Evolutionary conservation across 768 basidiomycete genomes (phyloP).

Genomic region (Podaxis sp.): DNA sequence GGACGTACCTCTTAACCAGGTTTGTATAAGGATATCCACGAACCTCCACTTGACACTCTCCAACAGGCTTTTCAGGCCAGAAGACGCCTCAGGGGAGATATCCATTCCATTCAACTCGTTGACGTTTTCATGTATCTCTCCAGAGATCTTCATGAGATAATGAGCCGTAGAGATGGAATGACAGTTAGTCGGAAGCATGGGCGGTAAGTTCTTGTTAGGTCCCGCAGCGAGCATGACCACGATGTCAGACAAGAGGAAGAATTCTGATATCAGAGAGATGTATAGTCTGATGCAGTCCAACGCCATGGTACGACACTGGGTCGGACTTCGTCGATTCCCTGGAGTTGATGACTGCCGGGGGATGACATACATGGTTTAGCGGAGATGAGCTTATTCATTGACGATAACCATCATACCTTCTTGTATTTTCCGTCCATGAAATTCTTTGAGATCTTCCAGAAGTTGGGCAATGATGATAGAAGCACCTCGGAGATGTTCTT

Average conservation of each 20-base stretch:
- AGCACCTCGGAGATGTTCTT: slow-evolving; percentile 88
- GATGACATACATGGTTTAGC: neutral
- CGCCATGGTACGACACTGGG: slow-evolving; percentile 85
- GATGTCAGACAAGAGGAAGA: slow-evolving; percentile 75
- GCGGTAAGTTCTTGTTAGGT: slow-evolving; percentile 40
- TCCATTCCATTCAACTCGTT: slow-evolving; percentile 81
- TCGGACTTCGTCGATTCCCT: slow-evolving; percentile 72
- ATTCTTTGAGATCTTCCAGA: slow-evolving; percentile 89
- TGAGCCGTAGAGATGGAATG: slow-evolving; percentile 82
- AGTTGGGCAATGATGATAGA: slow-evolving; percentile 82
- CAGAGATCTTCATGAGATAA: slow-evolving; percentile 76
- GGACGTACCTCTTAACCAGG: slow-evolving; percentile 80
- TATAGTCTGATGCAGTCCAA: slow-evolving; percentile 85
- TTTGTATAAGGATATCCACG: slow-evolving; percentile 71
- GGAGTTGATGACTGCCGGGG: slow-evolving; percentile 30
- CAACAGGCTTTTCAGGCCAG: slow-evolving; percentile 68
- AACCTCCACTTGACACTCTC: slow-evolving; percentile 89
- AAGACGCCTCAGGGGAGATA: slow-evolving; percentile 71
- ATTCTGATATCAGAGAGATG: slow-evolving; percentile 79
- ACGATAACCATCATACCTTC: slow-evolving; percentile 52
- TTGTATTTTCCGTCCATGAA: slow-evolving; percentile 94
- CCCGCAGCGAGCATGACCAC: slow-evolving; percentile 60
- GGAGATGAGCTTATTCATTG: neutral
- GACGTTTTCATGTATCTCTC: slow-evolving; percentile 84
- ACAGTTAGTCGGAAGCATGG: slow-evolving; percentile 68